Evolutionary conservation across 306 rosid genomes (phyloP).

Genomic region (Ochetophila trinervis): DNA sequence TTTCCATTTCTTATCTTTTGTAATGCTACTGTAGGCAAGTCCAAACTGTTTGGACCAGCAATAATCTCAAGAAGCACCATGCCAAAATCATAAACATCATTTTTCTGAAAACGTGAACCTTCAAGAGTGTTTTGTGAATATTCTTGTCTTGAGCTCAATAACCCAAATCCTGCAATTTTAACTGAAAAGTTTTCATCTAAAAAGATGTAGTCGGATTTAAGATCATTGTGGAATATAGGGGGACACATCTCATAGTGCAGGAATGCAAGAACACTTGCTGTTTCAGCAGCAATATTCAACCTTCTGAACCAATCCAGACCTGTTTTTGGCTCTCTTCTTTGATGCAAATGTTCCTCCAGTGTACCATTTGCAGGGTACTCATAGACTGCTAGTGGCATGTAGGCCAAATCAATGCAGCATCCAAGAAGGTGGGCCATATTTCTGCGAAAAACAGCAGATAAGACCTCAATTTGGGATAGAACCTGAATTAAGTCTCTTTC

Average conservation of each 20-base stretch:
- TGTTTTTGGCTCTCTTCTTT: constrained; percentile 38
- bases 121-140: constrained; percentile 32
- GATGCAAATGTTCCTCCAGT: constrained; percentile 63
- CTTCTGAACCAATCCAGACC: constrained; percentile 77
- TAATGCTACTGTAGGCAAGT: constrained; percentile 52
- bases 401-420: constrained; percentile 64
- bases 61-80: constrained; percentile 72
- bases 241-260: constrained; percentile 68
- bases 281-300: constrained; percentile 71
- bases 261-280: constrained; percentile 64
- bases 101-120: constrained; percentile 33
- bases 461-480: constrained; percentile 66
- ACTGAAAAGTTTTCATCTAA: constrained; percentile 55
- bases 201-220: constrained; percentile 61
- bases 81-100: constrained; percentile 82
- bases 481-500: constrained; percentile 59
- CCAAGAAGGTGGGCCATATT: constrained; percentile 66
- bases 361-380: constrained; percentile 76
- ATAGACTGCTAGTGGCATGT: constrained; percentile 60
- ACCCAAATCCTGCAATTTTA: constrained; percentile 69
- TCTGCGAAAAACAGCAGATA: constrained; percentile 52
- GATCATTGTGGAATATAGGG: constrained; percentile 77
- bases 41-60: constrained; percentile 63
- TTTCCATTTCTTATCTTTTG: constrained; percentile 68
- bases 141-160: constrained; percentile 28